These are phyloP conservation scores for Nigrograna mackinnonii DNA, from an alignment of 2,329 filamentous ascomycete genomes.

Conservation along the genomic window DNA sequence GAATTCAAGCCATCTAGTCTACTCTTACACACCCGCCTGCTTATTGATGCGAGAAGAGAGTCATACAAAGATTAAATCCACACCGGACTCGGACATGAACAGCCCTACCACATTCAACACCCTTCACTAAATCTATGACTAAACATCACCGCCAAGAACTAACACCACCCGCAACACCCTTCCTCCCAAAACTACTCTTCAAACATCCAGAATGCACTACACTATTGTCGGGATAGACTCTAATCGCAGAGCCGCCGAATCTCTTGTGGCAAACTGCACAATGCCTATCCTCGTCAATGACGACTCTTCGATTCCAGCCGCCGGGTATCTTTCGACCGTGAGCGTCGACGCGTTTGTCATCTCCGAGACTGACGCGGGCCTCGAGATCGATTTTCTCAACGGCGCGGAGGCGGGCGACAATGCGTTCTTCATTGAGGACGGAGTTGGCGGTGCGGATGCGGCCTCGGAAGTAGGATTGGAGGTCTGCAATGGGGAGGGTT, in stretches of 20 bases:
- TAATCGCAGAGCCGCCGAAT: constrained; percentile 86
- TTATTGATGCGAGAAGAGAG: too few relatives aligned
- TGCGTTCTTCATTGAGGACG: constrained; percentile 76
- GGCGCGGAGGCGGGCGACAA: constrained; percentile 76
- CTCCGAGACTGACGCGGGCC: constrained; percentile 72
- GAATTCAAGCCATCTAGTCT: too few relatives aligned
- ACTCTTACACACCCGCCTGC: too few relatives aligned
- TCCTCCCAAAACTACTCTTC: constrained; percentile 32
- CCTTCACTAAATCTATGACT: too few relatives aligned
- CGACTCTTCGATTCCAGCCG: constrained; percentile 69
- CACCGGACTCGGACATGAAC: too few relatives aligned
- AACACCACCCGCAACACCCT: too few relatives aligned
- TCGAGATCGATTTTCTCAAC: constrained; percentile 80
- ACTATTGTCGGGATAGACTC: constrained; percentile 75
- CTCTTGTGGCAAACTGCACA: constrained; percentile 94
- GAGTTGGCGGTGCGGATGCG: constrained; percentile 86
- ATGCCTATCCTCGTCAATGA: constrained; percentile 83
- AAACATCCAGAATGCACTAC: constrained; percentile 56
- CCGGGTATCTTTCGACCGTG: constrained; percentile 54
- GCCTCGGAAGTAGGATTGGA: constrained; percentile 90
- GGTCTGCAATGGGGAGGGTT: constrained; percentile 73
- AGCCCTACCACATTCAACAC: too few relatives aligned
- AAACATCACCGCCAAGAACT: too few relatives aligned
- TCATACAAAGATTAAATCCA: too few relatives aligned
- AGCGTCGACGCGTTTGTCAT: constrained; percentile 63